Evolutionary conservation across 179 eudicot genomes (phyloP).

Genomic region (Carnegiea gigantea): DNA sequence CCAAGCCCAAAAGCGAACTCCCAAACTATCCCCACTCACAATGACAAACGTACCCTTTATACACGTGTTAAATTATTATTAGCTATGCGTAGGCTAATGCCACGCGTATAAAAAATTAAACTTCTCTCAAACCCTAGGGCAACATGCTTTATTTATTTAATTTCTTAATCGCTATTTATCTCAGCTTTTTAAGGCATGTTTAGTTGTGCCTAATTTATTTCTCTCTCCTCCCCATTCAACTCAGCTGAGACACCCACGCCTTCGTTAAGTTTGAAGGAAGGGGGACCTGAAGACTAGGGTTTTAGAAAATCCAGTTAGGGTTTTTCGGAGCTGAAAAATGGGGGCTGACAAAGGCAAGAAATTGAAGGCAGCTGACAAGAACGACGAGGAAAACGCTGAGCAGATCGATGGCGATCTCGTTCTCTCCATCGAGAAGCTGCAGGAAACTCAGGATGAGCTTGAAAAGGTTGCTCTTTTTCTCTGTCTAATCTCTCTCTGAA

Average conservation of each 20-base stretch:
- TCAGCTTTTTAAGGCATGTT: too few species aligned
- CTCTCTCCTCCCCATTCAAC: not conserved
- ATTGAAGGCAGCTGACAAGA: slow-evolving; percentile 50
- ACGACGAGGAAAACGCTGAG: slow-evolving; percentile 54
- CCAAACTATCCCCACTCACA: not conserved
- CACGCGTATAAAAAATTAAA: not conserved
- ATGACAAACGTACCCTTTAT: not conserved
- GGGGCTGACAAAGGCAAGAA: slow-evolving; percentile 82
- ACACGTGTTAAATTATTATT: not conserved
- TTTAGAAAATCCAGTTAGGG: slow-evolving; percentile 32
- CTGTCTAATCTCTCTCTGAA: not conserved
- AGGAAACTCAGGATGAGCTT: slow-evolving; percentile 87
- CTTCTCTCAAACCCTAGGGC: not conserved
- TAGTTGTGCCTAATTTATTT: not conserved
- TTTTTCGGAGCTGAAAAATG: slow-evolving; percentile 41
- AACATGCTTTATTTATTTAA: too few species aligned
- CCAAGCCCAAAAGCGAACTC: not conserved
- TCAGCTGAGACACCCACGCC: not conserved
- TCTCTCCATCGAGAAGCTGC: slow-evolving; percentile 72
- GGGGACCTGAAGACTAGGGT: slow-evolving; percentile 23
- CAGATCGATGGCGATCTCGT: slow-evolving; percentile 69
- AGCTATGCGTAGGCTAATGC: too few species aligned
- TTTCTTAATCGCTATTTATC: too few species aligned
- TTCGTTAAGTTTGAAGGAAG: not conserved
- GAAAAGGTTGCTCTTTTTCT: slow-evolving; percentile 50